Base-by-base conservation (phyloP, 768 basidiomycete genomes). In the Kondoa malvinella region DNA sequence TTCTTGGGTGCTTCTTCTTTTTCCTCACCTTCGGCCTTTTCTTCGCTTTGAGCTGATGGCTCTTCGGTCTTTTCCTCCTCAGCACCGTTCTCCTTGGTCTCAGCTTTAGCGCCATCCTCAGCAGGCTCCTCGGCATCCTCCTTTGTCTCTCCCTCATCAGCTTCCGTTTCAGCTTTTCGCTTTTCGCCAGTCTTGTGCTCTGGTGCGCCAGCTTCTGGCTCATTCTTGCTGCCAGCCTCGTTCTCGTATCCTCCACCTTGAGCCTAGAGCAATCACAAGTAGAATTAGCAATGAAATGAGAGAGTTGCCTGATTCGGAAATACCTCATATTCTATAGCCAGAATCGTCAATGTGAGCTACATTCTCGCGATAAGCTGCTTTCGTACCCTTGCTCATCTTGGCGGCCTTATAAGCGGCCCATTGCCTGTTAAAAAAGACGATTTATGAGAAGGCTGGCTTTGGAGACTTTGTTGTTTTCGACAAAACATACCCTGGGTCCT, bases 41-140 rank as follows among this genome's bases (percentile, higher is more conserved):
- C n/a, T n/a, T n/a, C n/a, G n/a, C n/a, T n/a, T n/a, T n/a, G n/a
- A n/a, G n/a, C n/a, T n/a, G n/a, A n/a, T n/a, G n/a, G n/a, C n/a
- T n/a, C n/a, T n/a, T n/a, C n/a, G n/a, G n/a, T 34, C 57, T 25
- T 3, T 21, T 69, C 68, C 12, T 57, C 34, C 25, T 66, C 65
- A 2, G 40, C 57, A 16, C 56, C 65, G 14, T 69, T 57, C n/a
- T 31, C 57, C 32, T 57, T 56, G 30, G 27, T 64, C 26, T 33
- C n/a, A 57, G 56, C 56, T 69, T 69, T 4, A 65, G 57, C 61
- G 66, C 66, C 31, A 34, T 57, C 8, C 32, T 4, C 8, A n/a
- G 30, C 33, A 59, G 8, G n/a, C 57, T 8, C 4, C n/a, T 4
- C 57, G 3, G 3, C 15, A 17, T 30, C 61, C n/a, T 4, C 61